Evolutionary conservation across 2,329 filamentous ascomycete genomes (phyloP).

Genomic region (Talaromyces atroroseus): DNA sequence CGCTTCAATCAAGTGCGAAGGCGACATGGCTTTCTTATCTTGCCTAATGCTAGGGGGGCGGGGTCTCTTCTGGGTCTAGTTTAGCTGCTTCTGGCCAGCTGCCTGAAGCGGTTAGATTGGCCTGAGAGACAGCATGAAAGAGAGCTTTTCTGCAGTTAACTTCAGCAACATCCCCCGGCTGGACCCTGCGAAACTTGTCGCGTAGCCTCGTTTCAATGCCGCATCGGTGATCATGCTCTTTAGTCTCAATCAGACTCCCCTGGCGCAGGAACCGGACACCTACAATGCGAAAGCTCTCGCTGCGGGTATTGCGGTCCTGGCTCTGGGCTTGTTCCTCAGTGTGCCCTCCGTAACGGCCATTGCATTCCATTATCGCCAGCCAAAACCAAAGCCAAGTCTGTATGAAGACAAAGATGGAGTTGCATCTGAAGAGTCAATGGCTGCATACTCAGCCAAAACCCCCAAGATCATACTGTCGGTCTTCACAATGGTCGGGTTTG

Average conservation of each 20-base stretch:
- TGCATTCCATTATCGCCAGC: constrained; percentile 15
- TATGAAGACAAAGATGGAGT: constrained; percentile 68
- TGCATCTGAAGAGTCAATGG: constrained; percentile 58
- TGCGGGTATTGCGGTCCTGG: constrained; percentile 22
- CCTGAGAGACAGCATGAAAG: too few species aligned
- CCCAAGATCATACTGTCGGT: constrained; percentile 53
- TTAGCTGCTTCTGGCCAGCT: background rate
- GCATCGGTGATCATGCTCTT: background rate
- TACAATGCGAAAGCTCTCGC: constrained; percentile 14
- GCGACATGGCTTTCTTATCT: background rate
- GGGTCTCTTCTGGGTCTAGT: background rate
- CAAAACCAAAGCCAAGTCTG: constrained; percentile 25
- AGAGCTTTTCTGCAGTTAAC: background rate
- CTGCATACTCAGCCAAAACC: constrained; percentile 56
- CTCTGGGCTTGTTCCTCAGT: constrained; percentile 20
- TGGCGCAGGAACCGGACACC: background rate
- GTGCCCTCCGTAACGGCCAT: constrained; percentile 24
- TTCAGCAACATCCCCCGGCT: background rate
- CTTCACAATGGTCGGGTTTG: constrained; percentile 51
- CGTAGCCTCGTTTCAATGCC: background rate
- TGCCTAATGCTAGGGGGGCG: background rate
- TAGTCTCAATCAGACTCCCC: background rate
- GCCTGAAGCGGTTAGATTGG: background rate
- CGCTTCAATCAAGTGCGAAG: background rate
- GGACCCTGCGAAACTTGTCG: background rate